Conservation (phyloP, 1,139 yeast species). For the Zygoascus sp. region DNA sequence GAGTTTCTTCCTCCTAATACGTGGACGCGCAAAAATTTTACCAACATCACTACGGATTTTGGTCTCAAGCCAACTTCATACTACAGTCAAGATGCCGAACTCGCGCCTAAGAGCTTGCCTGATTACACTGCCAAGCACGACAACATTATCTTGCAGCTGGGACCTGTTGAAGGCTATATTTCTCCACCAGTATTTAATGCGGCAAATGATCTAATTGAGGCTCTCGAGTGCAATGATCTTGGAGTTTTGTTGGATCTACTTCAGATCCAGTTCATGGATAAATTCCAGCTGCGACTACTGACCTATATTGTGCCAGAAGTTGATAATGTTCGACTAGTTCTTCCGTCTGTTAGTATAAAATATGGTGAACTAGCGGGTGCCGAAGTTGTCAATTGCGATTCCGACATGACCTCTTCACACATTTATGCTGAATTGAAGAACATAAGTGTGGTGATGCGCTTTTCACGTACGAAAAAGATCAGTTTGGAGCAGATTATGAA, state of each 20-base stretch:
- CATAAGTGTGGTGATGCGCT: slow-evolving; percentile 25
- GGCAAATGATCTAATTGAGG: slow-evolving; percentile 23
- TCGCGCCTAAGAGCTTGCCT: slow-evolving; percentile 40
- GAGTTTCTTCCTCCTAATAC: slow-evolving; percentile 27
- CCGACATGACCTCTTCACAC: slow-evolving; percentile 16
- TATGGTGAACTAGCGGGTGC: slow-evolving; percentile 37
- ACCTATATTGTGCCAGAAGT: slow-evolving; percentile 40
- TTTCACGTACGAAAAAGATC: slow-evolving; percentile 20
- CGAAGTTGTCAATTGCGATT: slow-evolving; percentile 4
- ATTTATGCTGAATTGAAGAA: slow-evolving; percentile 24
- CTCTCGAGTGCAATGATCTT: slow-evolving; percentile 30
- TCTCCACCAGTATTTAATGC: slow-evolving; percentile 32
- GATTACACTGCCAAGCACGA: slow-evolving; percentile 51
- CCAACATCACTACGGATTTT: slow-evolving; percentile 3
- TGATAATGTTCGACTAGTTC: slow-evolving; percentile 47
- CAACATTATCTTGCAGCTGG: slow-evolving; percentile 51
- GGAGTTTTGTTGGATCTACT: slow-evolving; percentile 56
- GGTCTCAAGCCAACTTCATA: slow-evolving; percentile 35
- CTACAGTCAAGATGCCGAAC: slow-evolving; percentile 44
- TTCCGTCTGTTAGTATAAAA: slow-evolving; percentile 46
- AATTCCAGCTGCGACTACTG: slow-evolving; percentile 32
- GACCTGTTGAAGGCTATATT: slow-evolving; percentile 38
- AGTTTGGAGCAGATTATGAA: slow-evolving; percentile 25
- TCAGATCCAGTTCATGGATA: slow-evolving; percentile 55
- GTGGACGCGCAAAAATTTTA: slow-evolving; percentile 19